These are phyloP conservation scores for Hanseniaspora gamundiae DNA, from an alignment of 1,139 yeast species.

Conservation along the genomic window DNA sequence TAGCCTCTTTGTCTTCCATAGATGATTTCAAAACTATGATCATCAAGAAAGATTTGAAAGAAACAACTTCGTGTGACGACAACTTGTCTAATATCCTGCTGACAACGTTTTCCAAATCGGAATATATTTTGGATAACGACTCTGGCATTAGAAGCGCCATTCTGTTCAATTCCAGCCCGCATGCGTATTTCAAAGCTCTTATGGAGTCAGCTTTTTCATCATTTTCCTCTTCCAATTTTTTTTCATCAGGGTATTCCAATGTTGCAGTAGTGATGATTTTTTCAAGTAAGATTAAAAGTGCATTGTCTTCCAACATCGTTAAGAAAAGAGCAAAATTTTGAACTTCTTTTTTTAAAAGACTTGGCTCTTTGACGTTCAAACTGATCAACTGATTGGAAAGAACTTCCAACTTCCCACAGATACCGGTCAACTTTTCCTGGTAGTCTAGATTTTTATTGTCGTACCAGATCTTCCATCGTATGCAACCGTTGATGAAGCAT, in stretches of 20 bases:
- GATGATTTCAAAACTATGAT: constrained; percentile 86
- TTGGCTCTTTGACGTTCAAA: constrained; percentile 68
- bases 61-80: constrained; percentile 84
- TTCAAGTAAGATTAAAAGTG: constrained; percentile 77
- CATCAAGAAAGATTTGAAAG: constrained; percentile 80
- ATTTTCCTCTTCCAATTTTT: constrained; percentile 34
- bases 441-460: constrained; percentile 40
- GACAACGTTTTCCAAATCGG: constrained; percentile 72
- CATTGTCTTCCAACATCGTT: constrained; percentile 72
- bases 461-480: constrained; percentile 97
- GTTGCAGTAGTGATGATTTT: constrained; percentile 83
- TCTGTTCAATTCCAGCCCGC: constrained; percentile 91
- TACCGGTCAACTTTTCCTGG: constrained; percentile 40
- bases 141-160: constrained; percentile 93
- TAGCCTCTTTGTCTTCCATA: constrained; percentile 52
- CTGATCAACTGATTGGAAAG: constrained; percentile 69
- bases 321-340: constrained; percentile 95
- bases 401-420: constrained; percentile 55
- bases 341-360: constrained; percentile 69
- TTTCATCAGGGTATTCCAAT: constrained; percentile 51
- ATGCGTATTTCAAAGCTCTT: constrained; percentile 77
- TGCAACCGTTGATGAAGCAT: constrained; percentile 80
- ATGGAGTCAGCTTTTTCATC: constrained; percentile 74
- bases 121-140: constrained; percentile 65
- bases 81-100: constrained; percentile 62